Base-by-base conservation (phyloP, 148 eudicot species). In the Rhododendron ovatum region DNA sequence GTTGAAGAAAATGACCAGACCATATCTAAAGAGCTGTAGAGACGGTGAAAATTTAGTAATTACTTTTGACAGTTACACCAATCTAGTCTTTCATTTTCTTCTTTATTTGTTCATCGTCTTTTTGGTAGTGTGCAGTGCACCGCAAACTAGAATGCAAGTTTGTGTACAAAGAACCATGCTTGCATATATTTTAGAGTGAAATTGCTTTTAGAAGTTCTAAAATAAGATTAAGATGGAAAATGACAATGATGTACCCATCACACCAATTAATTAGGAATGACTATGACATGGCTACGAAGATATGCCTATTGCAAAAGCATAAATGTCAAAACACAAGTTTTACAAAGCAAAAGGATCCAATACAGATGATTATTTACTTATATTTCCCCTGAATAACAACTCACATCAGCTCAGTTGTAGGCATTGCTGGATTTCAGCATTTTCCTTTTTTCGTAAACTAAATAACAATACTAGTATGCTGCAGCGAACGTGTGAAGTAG, bases 1-100 rank as follows among this genome's bases (percentile, higher is more conserved):
- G 83, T 97, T 97, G 93, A 93, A 95, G 6, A 91, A 53, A 57
- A 95, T 87, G 24, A 97, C 96, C 82, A 91, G 69, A 57, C 94
- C 92, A 90, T 95, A 97, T 83, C 90, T 97, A 30, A 95, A 53
- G 69, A 92, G 81, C 94, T 93, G 96, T 81, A 84, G 9, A 88
- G 77, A 71, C 33, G 37, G 83, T 41, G 87, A n/a, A 86, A 78
- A 41, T 57, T 75, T 78, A 3, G 35, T 8, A 77, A 85, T 78
- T 79, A 86, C 78, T 26, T 81, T 67, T 82, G 85, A 51, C 50
- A 2, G 11, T 4, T 22, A 82, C 43, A 61, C 11, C 3, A 39
- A 61, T 22, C 39, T 24, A 59, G 69, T 18, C 35, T 82, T 61
- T 82, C 45, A 22, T 82, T 37, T 57, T 15, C n/a, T 7, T 57